These are phyloP conservation scores for Ascochyta viciae-villosae DNA, from an alignment of 2,329 filamentous ascomycete species.

Conservation along the genomic window DNA sequence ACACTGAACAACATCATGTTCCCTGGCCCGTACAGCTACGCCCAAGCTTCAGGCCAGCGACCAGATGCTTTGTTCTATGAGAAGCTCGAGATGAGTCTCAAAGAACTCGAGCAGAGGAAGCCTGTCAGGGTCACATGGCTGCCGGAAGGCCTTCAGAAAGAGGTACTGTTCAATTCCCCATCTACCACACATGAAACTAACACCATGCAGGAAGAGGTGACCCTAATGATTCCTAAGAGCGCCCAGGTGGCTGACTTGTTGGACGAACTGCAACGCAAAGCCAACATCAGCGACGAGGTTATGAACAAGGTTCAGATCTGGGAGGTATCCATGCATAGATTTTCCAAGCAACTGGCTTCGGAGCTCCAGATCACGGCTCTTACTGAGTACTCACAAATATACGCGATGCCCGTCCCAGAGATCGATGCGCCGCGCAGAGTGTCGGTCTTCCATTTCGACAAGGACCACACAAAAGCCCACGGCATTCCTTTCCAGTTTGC, in stretches of 20 bases:
- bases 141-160: constrained; percentile 89
- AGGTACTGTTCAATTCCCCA: constrained; percentile 61
- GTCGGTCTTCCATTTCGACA: constrained; percentile 90
- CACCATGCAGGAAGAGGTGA: constrained; percentile 69
- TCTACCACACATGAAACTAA: constrained; percentile 14
- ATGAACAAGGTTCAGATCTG: constrained; percentile 78
- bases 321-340: constrained; percentile 81
- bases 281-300: constrained; percentile 77
- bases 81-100: constrained; percentile 90
- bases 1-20: constrained; percentile 82
- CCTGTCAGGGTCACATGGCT: constrained; percentile 82
- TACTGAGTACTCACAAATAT: constrained; percentile 83
- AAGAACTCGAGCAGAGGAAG: constrained; percentile 93
- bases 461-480: constrained; percentile 82
- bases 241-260: constrained; percentile 82
- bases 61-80: constrained; percentile 88
- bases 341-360: constrained; percentile 76
- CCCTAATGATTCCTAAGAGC: constrained; percentile 87
- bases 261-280: constrained; percentile 78
- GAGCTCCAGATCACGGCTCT: constrained; percentile 80
- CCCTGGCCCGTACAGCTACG: constrained; percentile 72
- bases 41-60: constrained; percentile 71
- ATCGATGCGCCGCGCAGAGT: constrained; percentile 73
- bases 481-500: constrained; percentile 92
- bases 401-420: constrained; percentile 80